Base-by-base conservation (phyloP, 257 asterid species). In the Capsicum rhomboideum region DNA sequence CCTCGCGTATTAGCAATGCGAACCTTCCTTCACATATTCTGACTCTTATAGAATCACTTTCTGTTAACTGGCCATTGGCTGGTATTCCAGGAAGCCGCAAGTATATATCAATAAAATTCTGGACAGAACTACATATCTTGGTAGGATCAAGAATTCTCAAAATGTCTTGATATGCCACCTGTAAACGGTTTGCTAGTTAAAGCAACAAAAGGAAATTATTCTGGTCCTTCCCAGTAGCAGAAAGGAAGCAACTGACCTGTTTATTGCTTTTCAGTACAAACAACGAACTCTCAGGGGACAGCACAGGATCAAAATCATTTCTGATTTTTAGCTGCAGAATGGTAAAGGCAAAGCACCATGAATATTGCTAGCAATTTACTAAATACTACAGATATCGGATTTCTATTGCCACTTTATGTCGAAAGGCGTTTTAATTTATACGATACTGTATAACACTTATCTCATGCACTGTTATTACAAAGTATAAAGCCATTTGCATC, bases 221-320 rank as follows among this genome's bases (percentile, higher is more conserved):
- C n/a, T 56, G 80, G 84, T 69, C 59, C 59, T 54, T 72, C 49
- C 59, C 16, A 72, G 59, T 56, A 75, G 81, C 75, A 82, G 85
- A 85, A 63, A 75, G 16, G 75, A 78, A 82, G 28, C 10, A 61
- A 87, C 98, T 84, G 88, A 95, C 99, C 83, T 93, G 94, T 82
- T 91, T 93, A 85, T 95, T 91, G 87, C 97, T 95, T 95, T 97
- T 97, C 90, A 97, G 87, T 82, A 97, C 94, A 80, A 97, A 97
- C 91, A 97, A 85, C 44, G 99, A 97, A 90, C 98, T 97, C 92
- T 95, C 99, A 2, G 99, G 97, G 49, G 99, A 97, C 82, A 97
- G 97, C 78, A 97, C 99, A 12, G 99, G 99, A 87, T 97, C 99
- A 86, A 97, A 97, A 90, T 97, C 99, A 83, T 97, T 97, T 85